A percentile compares a stretch with the other conserved stretches of the same genome.
These are phyloP conservation scores for Aureobasidium uvarum DNA, from an alignment of 2,329 filamentous ascomycete genomes.

Conservation along the genomic window DNA sequence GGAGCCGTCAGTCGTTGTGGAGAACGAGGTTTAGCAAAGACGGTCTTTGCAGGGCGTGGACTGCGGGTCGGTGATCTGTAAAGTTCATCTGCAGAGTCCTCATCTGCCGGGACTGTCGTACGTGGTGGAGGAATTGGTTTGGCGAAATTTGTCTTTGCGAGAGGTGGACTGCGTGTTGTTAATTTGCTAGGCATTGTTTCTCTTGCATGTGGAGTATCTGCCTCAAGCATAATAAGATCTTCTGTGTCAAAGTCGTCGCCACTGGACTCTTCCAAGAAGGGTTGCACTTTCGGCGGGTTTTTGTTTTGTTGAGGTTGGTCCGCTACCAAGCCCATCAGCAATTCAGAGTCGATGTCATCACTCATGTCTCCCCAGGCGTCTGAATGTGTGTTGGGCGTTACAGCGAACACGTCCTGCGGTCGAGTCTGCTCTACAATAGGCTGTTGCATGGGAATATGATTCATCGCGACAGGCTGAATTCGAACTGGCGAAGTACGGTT, in stretches of 20 bases:
- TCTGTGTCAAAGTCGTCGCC: conserved; percentile 2
- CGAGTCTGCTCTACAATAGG: background rate
- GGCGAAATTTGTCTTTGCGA: background rate
- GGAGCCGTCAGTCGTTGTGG: background rate
- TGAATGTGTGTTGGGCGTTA: background rate
- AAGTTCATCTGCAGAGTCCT: conserved; percentile 48
- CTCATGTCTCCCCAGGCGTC: conserved; percentile 17
- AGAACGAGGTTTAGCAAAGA: background rate
- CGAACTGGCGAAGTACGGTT: background rate
- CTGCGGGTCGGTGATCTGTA: background rate
- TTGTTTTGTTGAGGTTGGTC: background rate
- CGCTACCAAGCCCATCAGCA: conserved; percentile 5
- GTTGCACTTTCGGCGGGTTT: background rate
- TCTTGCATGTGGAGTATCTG: background rate
- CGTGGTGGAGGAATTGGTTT: background rate
- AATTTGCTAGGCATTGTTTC: background rate
- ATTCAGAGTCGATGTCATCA: conserved; percentile 21
- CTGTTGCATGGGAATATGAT: background rate
- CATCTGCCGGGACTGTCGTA: conserved; percentile 20
- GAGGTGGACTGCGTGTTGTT: background rate
- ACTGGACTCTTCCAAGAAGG: background rate
- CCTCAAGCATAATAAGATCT: conserved; percentile 10
- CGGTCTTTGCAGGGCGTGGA: background rate
- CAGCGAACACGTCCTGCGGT: background rate
- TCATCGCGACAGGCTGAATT: too few species aligned